phyloP scores from a whole-genome alignment of 495 filamentous ascomycete species.

The Tuber brumale region DNA sequence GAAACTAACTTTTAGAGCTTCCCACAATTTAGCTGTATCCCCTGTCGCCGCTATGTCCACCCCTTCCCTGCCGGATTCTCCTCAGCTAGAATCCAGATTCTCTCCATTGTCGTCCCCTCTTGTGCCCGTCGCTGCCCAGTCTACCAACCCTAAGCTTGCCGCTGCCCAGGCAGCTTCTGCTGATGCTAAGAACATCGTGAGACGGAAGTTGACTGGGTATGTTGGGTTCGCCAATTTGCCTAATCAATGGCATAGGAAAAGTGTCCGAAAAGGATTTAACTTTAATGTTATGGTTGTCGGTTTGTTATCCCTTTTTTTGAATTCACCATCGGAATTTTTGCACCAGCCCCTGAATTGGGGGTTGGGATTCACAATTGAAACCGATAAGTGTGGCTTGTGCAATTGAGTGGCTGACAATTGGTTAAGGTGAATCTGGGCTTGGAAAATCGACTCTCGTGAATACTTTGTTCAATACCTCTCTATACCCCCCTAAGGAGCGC shows the following conservation, averaged over 20 bases:
- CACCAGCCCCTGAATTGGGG: constrained; percentile 23
- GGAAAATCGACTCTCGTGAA: constrained; percentile 99
- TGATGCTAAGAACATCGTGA: constrained; percentile 95
- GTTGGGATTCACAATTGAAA: constrained; percentile 9
- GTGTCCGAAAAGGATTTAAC: constrained; percentile 99
- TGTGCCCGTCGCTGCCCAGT: constrained; percentile 54
- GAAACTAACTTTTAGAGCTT: constrained; percentile 27
- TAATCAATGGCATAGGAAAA: constrained; percentile 99
- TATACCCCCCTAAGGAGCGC: constrained; percentile 97
- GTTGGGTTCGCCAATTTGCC: constrained; percentile 98
- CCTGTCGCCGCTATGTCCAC: constrained; percentile 3
- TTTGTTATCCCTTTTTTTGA: constrained; percentile 47
- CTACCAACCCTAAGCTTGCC: constrained; percentile 69
- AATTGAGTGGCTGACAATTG: constrained; percentile 12
- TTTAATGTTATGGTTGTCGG: constrained; percentile 99
- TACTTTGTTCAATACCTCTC: constrained; percentile 98
- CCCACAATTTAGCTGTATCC: constrained; percentile 22
- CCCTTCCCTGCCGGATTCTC: constrained; percentile 50
- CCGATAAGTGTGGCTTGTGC: constrained; percentile 28
- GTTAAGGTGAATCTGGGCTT: constrained; percentile 89
- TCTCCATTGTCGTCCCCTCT: constrained; percentile 50
- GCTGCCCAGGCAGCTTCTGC: constrained; percentile 66
- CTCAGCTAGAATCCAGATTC: constrained; percentile 53
- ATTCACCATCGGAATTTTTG: constrained; percentile 6
- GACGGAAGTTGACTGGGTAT: constrained; percentile 95